A percentile compares a stretch with the other conserved stretches of the same genome.
Conservation (phyloP, 805 yeast genomes). For the Ogataea wickerhamii region DNA sequence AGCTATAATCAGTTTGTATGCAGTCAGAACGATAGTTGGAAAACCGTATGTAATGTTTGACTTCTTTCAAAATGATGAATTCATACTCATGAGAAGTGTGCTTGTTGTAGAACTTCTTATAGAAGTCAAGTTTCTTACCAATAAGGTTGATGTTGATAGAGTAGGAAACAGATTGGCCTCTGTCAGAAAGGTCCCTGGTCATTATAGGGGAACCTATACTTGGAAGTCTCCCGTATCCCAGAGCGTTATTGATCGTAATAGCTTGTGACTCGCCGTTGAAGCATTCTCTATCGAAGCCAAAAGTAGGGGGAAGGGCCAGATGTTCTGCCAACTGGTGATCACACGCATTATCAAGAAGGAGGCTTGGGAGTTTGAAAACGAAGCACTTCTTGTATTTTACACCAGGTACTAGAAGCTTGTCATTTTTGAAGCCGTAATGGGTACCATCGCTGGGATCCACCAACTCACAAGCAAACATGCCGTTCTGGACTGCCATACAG, state of each 20-base stretch:
- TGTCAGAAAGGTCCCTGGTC: conserved; percentile 42
- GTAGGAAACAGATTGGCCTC: conserved; percentile 44
- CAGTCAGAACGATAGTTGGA: conserved; percentile 6
- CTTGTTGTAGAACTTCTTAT: conserved; percentile 20
- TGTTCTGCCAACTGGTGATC: conserved; percentile 37
- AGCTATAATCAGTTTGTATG: conserved; percentile 5
- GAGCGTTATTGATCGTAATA: conserved; percentile 32
- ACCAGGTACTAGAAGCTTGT: conserved; percentile 44
- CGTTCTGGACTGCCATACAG: conserved; percentile 14
- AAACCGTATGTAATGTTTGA: conserved; percentile 22
- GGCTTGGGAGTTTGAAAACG: conserved; percentile 52
- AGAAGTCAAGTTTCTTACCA: conserved; percentile 37
- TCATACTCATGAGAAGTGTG: conserved; percentile 22
- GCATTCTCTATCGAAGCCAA: conserved; percentile 34
- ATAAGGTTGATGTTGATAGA: conserved; percentile 53
- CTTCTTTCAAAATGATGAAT: conserved; percentile 21
- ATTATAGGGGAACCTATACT: conserved; percentile 50
- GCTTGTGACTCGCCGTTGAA: conserved; percentile 22
- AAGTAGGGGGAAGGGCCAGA: conserved; percentile 38
- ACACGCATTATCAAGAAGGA: conserved; percentile 50
- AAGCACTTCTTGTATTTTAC: conserved; percentile 52
- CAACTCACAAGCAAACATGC: conserved; percentile 3
- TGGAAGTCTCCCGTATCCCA: conserved; percentile 56
- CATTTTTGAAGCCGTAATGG: conserved; percentile 40
- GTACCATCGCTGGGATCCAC: conserved; percentile 28